Evolutionary conservation across 441 rosid species (phyloP), one percentile per base, ranked within the genome.

Genomic region (Breynia disticha): DNA sequence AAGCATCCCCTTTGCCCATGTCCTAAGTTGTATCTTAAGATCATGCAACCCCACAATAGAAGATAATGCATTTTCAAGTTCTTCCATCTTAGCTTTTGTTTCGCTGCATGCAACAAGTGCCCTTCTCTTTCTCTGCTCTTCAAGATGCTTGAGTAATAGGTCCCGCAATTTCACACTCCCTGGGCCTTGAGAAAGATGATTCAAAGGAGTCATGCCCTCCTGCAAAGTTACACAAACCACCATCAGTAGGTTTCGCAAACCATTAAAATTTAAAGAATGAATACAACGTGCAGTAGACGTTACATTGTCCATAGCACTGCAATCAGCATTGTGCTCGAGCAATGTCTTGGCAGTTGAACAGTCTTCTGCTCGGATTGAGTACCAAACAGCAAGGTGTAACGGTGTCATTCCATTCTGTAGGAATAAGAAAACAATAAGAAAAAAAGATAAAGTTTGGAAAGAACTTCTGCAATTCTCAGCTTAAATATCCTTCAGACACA

Each of bases 1-100:
- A 71, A 93, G 86, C 97, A 88, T 82, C 62, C 97, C 97, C 79
- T 84, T 93, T 0, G 95, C 97, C 97, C 95, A 88, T 74, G 83
- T 91, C 60, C 94, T 73, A 49, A 88, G 76, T 61, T 91, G 98
- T 59, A 76, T 61, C 84, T 88, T 88, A 54, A 91, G 79, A 54
- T 86, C 95, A 61, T 77, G 75, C 73, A 88, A 67, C 15, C 97
- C 98, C 53, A 91, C 85, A 18, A 84, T 76, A 52, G 70, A 76
- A 2, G 76, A 72, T 55, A 91, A 53, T 59, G 80, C 98, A 6
- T 67, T 76, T 68, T 91, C 98, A 44, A 91, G 91, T 21, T 82
- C 86, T 44, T 81, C 90, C 97, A 91, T 88, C 75, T 82, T 88
- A 49, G 85, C 89, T 68, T 80, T 80, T 20, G 95, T 79, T 72